Conservation (phyloP, 73 alveolate genomes). For the Stentor coeruleus region DNA sequence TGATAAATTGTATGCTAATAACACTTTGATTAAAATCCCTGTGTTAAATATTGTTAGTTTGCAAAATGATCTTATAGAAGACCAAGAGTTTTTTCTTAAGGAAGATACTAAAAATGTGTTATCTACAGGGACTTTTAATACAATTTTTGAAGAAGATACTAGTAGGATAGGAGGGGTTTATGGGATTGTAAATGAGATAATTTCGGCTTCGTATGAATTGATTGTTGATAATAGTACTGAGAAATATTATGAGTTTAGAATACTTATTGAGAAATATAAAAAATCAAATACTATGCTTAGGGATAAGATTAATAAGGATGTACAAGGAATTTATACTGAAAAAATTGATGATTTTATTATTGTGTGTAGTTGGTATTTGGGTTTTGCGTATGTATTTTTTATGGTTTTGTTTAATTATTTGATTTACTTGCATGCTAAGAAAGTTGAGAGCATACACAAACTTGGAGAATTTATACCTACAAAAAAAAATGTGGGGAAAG, state of each 20-base stretch:
- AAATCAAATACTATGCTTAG: background rate
- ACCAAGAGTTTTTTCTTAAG: no score
- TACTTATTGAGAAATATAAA: background rate
- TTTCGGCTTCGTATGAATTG: background rate
- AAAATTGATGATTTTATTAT: background rate
- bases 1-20: background rate
- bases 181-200: background rate
- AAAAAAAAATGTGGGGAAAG: no score
- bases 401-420: no score
- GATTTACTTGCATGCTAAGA: background rate
- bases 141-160: background rate
- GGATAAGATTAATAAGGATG: background rate
- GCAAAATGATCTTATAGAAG: no score
- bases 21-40: no score
- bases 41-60: no score
- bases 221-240: no score
- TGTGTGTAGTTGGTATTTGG: no score
- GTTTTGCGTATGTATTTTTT: background rate
- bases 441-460: background rate
- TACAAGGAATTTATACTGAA: no score
- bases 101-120: no score
- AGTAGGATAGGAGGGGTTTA: background rate
- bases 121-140: no score
- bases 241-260: no score
- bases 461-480: background rate